Evolutionary conservation across 2,329 filamentous ascomycete genomes (phyloP).

Genomic region (Colletotrichum gloeosporioides): DNA sequence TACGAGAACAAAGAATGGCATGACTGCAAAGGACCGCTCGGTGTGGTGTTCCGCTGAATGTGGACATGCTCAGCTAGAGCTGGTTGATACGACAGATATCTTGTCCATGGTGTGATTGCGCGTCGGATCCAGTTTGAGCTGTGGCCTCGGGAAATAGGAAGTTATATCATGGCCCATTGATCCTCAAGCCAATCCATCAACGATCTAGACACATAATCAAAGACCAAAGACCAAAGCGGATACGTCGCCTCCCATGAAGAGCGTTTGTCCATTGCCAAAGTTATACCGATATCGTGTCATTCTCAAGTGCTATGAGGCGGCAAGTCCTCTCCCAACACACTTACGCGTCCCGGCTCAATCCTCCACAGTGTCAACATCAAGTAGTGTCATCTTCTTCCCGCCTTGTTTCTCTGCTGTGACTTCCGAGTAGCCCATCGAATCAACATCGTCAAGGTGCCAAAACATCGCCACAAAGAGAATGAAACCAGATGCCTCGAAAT

Average conservation of each 20-base stretch:
- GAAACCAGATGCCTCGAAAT: no score
- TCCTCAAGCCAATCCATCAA: background rate
- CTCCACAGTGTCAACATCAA: background rate
- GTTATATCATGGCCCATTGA: background rate
- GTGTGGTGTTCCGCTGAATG: background rate
- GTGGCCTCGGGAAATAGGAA: no score
- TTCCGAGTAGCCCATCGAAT: no score
- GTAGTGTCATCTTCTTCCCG: background rate
- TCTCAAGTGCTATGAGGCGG: background rate
- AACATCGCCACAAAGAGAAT: no score
- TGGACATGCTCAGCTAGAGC: background rate
- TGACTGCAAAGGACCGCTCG: accelerated
- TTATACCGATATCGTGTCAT: background rate
- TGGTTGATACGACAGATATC: background rate
- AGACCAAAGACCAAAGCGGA: accelerated
- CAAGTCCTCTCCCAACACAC: accelerated
- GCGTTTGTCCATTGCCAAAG: accelerated
- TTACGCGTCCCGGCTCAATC: accelerated
- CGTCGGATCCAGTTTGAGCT: no score
- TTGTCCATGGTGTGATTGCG: accelerated
- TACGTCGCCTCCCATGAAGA: background rate
- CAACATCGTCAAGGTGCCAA: no score
- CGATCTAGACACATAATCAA: accelerated
- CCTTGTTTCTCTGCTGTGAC: no score
- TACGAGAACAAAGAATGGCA: no score